A percentile compares a stretch with the other conserved stretches of the same genome.
These are phyloP conservation scores for Yamadazyma triangularis DNA, from an alignment of 1,139 yeast species.

Conservation along the genomic window DNA sequence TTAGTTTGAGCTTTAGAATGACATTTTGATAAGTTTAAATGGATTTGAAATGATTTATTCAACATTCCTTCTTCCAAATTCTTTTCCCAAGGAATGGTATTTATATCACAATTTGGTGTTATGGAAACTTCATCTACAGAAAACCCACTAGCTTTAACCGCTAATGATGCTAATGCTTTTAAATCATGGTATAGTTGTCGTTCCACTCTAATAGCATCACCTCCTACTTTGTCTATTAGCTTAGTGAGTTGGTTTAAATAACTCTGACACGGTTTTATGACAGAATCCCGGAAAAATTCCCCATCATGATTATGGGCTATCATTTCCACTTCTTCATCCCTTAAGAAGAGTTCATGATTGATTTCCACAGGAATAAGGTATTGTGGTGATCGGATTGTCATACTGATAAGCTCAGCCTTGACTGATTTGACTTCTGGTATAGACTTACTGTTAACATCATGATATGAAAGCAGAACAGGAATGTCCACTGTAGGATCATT, in stretches of 20 bases:
- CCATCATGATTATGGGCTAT: slow-evolving; percentile 18
- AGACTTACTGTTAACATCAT: slow-evolving; percentile 8
- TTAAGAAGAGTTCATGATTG: slow-evolving; percentile 38
- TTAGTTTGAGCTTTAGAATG: slow-evolving; percentile 22
- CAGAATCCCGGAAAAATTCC: slow-evolving; percentile 30
- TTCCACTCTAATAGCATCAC: slow-evolving; percentile 33
- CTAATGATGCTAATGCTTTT: slow-evolving; percentile 31
- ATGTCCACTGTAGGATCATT: slow-evolving; percentile 21
- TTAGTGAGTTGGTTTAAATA: slow-evolving; percentile 24
- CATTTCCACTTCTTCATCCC: slow-evolving; percentile 18
- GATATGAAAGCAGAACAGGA: slow-evolving; percentile 34
- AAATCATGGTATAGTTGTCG: slow-evolving; percentile 33
- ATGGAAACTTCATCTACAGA: slow-evolving; percentile 3
- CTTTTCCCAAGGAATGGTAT: slow-evolving; percentile 24
- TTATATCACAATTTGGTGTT: slow-evolving; percentile 8
- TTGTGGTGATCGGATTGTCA: slow-evolving; percentile 33
- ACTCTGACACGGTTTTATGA: slow-evolving; percentile 27
- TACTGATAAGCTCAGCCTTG: slow-evolving; percentile 30
- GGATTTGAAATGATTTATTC: slow-evolving; percentile 20
- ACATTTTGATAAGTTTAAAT: slow-evolving; percentile 22
- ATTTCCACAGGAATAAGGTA: slow-evolving; percentile 39
- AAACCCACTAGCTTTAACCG: slow-evolving; percentile 11
- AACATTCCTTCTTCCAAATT: slow-evolving; percentile 1
- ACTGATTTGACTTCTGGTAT: slow-evolving; percentile 29
- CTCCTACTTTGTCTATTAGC: slow-evolving; percentile 31